Percentiles rank a stretch among this genome's conserved stretches.
These are phyloP conservation scores for Erodium trifolium DNA, from an alignment of 441 rosid species.

Conservation along the genomic window DNA sequence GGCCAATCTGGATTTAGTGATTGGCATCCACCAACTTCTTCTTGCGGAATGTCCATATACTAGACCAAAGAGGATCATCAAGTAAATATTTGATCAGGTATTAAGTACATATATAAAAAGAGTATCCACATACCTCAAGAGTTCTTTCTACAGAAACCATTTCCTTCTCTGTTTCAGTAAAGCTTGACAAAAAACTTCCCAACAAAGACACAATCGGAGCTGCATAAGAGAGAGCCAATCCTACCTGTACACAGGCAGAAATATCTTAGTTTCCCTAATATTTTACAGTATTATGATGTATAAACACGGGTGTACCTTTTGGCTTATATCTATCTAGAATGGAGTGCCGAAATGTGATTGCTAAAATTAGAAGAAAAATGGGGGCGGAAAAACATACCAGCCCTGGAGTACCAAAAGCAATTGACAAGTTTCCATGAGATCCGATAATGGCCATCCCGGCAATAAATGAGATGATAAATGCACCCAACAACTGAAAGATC, in stretches of 20 bases:
- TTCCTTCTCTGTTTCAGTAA: constrained; percentile 96
- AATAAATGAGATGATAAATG: constrained; percentile 60
- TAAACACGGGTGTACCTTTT: not conserved
- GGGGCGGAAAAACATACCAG: constrained; percentile 45
- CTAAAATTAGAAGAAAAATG: not conserved
- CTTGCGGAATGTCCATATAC: constrained; percentile 95
- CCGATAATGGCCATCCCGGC: constrained; percentile 78
- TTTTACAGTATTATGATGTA: not conserved
- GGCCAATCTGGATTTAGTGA: constrained; percentile 61
- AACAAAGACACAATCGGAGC: constrained; percentile 80
- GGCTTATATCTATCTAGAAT: not conserved
- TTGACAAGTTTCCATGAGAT: constrained; percentile 57
- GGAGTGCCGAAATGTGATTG: constrained; percentile 8
- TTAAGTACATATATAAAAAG: constrained; percentile 4
- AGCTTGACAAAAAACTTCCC: constrained; percentile 86
- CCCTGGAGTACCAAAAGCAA: constrained; percentile 83
- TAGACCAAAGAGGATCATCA: constrained; percentile 23
- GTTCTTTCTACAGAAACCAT: constrained; percentile 93
- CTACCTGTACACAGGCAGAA: constrained; percentile 50
- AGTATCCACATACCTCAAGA: constrained; percentile 51
- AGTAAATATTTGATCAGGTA: constrained; percentile 9
- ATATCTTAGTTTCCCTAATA: not conserved
- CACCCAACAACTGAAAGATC: constrained; percentile 60
- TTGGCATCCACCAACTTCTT: constrained; percentile 49
- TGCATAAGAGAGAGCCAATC: constrained; percentile 90